Base-by-base conservation (phyloP, 768 basidiomycete species). In the Grammothele lineata region DNA sequence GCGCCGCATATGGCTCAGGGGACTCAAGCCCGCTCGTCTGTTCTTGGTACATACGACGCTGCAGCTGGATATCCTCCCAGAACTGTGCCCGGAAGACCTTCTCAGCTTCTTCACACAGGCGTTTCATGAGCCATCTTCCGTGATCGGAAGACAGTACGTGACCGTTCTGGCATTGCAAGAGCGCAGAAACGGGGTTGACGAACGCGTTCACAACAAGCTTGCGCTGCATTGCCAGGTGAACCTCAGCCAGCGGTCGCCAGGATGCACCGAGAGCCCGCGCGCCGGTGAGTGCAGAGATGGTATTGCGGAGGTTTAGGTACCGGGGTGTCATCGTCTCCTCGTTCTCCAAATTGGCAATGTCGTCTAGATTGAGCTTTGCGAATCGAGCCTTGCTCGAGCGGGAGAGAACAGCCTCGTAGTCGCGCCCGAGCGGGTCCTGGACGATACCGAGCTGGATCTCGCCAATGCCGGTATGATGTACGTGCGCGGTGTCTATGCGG, bases 141-240 rank as follows among this genome's bases (percentile, higher is more conserved):
- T 68, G 64, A 1, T 57, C 41, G 8, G 76, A 66, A 5, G 62
- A 62, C 59, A 87, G 75, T 17, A 95, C 64, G 1, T 81, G 80
- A 15, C 91, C 92, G 61, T 95, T 95, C 41, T 77, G 73, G 58
- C 92, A 87, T 24, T 80, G 80, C 51, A 92, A 68, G 19, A 97
- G 62, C 8, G 90, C 87, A 0, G 92, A 89, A 46, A 97, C 74
- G 2, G 95, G 83, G 59, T 96, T 92, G 64, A 97, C 78, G 55
- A 82, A 74, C 11, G 83, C 71, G 62, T 95, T 91, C 48, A 88
- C 77, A 24, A 84, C 89, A 36, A 96, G 68, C 67, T 92, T 93
- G 51, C 80, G 81, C 32, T 86, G 82, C 68, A 93, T 77, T 19
- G 74, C 70, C 24, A 81, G 68, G 52, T 91, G 81, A 18, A 95